These are phyloP conservation scores for Chaetomium tenue DNA, from an alignment of 495 filamentous ascomycete species.

Conservation along the genomic window DNA sequence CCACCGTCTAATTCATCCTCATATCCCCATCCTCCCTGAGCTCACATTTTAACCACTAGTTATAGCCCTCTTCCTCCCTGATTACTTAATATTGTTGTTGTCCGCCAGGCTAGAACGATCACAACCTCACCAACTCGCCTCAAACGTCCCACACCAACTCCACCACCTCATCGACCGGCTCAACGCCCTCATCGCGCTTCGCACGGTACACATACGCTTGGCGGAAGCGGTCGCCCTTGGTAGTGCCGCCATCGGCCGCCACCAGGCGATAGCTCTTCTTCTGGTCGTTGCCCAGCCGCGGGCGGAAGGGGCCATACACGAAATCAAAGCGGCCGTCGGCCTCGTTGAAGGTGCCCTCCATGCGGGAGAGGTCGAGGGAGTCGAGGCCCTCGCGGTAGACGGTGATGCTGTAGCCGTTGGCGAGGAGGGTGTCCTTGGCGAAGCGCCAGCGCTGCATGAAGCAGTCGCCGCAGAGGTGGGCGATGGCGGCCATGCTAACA, in stretches of 20 bases:
- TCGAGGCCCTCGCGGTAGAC: slow-evolving; percentile 51
- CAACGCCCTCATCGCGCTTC: slow-evolving; percentile 3
- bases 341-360: slow-evolving; percentile 59
- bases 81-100: too few relatives aligned
- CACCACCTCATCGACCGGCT: slow-evolving; percentile 34
- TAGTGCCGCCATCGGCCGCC: slow-evolving; percentile 1
- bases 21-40: too few relatives aligned
- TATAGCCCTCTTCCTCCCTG: too few relatives aligned
- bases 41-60: too few relatives aligned
- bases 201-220: slow-evolving; percentile 34
- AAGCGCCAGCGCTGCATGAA: slow-evolving; percentile 64
- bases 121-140: neutral
- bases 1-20: too few relatives aligned
- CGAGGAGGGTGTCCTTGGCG: slow-evolving; percentile 56
- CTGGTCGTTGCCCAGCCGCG: slow-evolving; percentile 21
- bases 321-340: slow-evolving; percentile 45
- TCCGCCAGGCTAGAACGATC: too few relatives aligned
- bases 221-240: slow-evolving; percentile 15
- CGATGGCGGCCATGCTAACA: slow-evolving; percentile 51
- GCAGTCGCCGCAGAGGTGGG: slow-evolving; percentile 58
- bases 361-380: slow-evolving; percentile 52
- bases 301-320: slow-evolving; percentile 53
- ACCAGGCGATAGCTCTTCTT: slow-evolving; percentile 43
- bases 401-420: slow-evolving; percentile 62
- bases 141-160: slow-evolving; percentile 38